Percentiles rank a stretch among this genome's conserved stretches.
Evolutionary conservation across 2,329 filamentous ascomycete genomes (phyloP).

Genomic region (Colletotrichum godetiae): DNA sequence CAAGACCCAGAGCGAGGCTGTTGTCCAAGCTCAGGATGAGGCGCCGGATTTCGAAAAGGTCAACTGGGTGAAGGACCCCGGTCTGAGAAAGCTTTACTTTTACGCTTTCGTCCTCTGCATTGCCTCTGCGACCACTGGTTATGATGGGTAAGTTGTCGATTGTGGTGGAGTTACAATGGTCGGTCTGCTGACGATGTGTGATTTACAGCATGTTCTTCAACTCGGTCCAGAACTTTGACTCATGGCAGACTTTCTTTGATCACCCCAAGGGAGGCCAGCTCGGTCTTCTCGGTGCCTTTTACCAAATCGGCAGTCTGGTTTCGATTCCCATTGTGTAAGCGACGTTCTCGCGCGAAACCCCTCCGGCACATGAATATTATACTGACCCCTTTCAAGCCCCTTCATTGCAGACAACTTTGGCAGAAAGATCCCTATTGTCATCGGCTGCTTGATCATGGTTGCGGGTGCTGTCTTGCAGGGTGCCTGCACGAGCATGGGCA

Average conservation of each 20-base stretch:
- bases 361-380: no score
- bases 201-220: conserved; percentile 55
- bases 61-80: conserved; percentile 65
- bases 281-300: conserved; percentile 68
- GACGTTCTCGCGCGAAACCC: not conserved
- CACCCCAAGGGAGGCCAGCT: conserved; percentile 55
- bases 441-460: conserved; percentile 66
- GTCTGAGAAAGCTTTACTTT: conserved; percentile 66
- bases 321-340: conserved; percentile 66
- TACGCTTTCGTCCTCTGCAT: conserved; percentile 62
- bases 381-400: conserved; percentile 46
- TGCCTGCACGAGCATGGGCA: conserved; percentile 54
- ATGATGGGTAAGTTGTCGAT: conserved; percentile 59
- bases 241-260: conserved; percentile 60
- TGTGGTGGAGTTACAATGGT: not conserved
- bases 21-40: conserved; percentile 53
- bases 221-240: conserved; percentile 54
- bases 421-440: conserved; percentile 62
- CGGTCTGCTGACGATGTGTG: conserved; percentile 16
- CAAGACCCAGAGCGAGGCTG: conserved; percentile 29
- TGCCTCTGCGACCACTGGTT: conserved; percentile 67
- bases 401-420: conserved; percentile 66
- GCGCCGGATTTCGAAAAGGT: conserved; percentile 63
- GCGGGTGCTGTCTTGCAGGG: conserved; percentile 68
- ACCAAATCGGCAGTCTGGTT: conserved; percentile 68